Evolutionary conservation across 352 stramenopile genomes (phyloP), one percentile per base, ranked within the genome.

Genomic region (Globisporangium nodosum): DNA sequence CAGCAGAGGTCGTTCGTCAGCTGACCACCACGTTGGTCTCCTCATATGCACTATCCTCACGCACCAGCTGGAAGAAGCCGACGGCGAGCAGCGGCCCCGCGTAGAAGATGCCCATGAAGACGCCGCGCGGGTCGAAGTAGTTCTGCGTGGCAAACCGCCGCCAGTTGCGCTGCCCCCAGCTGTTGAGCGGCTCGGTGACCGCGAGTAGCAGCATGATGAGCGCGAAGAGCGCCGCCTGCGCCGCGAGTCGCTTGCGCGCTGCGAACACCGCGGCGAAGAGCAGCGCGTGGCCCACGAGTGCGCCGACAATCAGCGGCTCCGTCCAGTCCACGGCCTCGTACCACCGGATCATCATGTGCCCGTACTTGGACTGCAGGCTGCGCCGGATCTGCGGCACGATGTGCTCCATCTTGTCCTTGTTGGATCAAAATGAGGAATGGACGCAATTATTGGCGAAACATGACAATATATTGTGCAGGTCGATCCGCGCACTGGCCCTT

Each of bases 101-200:
- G 61, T 88, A 90, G 63, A 95, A 90, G 61, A 92, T 86, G 30
- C 74, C 78, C 62, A 93, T 88, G 64, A 95, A 95, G 15, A 95
- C 75, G 0, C 85, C 85, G 20, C 76, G 70, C 46, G 73, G 54
- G 53, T 93, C 85, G 61, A 95, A 95, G 68, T 95, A 95, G 46
- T 88, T 70, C 54, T 95, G 85, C 48, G 85, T 88, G 21, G 81
- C 80, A 20, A 95, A 58, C 4, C 73, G 47, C 12, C 56, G 63
- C 85, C 85, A 95, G 57, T 91, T 76, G 37, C 50, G 51, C 16
- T 71, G 67, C 24, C 61, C 78, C 78, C 76, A 90, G 42, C 60
- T 66, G 56, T 95, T 95, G 11, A 95, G 54, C 18, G 40, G 51
- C 65, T 95, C 84, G 12, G 81, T 78, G 54, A 74, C 53, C 31